Base-by-base conservation (phyloP, 208 protist species). In the Crithidia acanthocephali region DNA sequence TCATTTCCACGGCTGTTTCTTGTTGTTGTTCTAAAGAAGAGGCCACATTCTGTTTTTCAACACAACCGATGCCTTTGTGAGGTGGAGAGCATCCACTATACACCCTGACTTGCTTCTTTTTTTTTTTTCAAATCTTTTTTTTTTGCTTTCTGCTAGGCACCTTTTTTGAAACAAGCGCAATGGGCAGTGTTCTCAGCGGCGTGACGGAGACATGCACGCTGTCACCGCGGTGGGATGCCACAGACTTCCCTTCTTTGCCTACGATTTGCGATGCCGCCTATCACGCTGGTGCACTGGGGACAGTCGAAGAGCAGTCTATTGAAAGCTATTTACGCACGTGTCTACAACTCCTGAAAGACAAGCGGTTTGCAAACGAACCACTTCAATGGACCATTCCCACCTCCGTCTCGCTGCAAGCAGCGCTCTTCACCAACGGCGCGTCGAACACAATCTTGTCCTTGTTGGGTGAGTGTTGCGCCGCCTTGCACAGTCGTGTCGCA, bases 381-480 rank as follows among this genome's bases (percentile, higher is more conserved):
- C n/a, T 66, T 1, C 32, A 27, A n/a, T 66, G 61, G 61, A 56
- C 0, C 0, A 16, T 66, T 32, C 61, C 61, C 15, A 28, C 61
- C 0, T 53, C 44, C 4, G 32, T 66, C 7, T 2, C 18, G 6
- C 61, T 66, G 13, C 15, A 3, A 10, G 2, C 7, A 2, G 13
- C 27, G 61, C 1, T 11, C 1, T 51, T 0, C 47, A 18, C 15
- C 0, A 48, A n/a, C 9, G 32, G 8, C 11, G n/a, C 18, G 18
- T 3, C 18, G 0, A 8, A 56, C 47, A 13, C 0, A 13, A 33
- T 51, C 22, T n/a, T 33, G 53, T n/a, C 18, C 20, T 16, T 42
- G 5, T 7, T 37, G 13, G 2, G 18, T 11, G 51, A 32, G 0
- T 50, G 33, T 32, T 22, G 15, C 13, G 2, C 44, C 13, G 0